Evolutionary conservation across 352 stramenopile genomes (phyloP).

Genomic region (Phytopythium sindhum): DNA sequence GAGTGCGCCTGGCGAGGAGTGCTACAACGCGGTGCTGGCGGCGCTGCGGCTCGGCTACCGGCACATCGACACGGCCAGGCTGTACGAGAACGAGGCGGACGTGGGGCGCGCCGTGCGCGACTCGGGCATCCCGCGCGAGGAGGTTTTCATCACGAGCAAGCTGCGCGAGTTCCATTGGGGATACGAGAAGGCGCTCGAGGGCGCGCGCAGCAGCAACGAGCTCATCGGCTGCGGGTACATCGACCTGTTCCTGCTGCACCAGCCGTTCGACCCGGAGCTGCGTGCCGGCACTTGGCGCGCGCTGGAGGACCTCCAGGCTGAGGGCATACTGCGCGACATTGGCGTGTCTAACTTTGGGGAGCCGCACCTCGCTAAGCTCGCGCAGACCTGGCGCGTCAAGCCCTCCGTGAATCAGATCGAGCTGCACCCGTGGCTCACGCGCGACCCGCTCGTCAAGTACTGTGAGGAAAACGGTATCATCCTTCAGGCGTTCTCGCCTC

Average conservation of each 20-base stretch:
- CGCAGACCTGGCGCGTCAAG: constrained; percentile 39
- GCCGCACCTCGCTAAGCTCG: constrained; percentile 68
- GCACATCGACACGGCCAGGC: constrained; percentile 79
- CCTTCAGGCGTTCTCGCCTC: constrained; percentile 44
- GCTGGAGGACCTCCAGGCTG: constrained; percentile 32
- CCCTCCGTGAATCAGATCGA: constrained; percentile 77
- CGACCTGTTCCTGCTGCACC: constrained; percentile 70
- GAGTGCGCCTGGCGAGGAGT: constrained; percentile 25
- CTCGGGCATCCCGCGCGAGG: constrained; percentile 47
- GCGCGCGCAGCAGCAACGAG: constrained; percentile 34
- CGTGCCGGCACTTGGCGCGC: constrained; percentile 37
- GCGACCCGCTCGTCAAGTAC: constrained; percentile 46
- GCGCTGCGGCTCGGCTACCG: constrained; percentile 69
- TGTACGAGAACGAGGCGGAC: constrained; percentile 84
- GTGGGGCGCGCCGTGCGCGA: constrained; percentile 62
- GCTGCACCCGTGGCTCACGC: constrained; percentile 61
- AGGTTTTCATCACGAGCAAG: constrained; percentile 84
- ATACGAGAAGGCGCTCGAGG: constrained; percentile 61
- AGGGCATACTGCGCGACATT: constrained; percentile 65
- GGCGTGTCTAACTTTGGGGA: constrained; percentile 86
- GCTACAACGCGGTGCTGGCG: constrained; percentile 27
- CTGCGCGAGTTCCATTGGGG: constrained; percentile 61
- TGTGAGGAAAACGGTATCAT: constrained; percentile 42
- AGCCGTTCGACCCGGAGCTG: constrained; percentile 44
- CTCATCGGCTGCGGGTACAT: constrained; percentile 76